Percentiles rank a stretch among this genome's conserved stretches.
phyloP scores from a whole-genome alignment of 345 rosid genomes.

The Raphanus sativus region DNA sequence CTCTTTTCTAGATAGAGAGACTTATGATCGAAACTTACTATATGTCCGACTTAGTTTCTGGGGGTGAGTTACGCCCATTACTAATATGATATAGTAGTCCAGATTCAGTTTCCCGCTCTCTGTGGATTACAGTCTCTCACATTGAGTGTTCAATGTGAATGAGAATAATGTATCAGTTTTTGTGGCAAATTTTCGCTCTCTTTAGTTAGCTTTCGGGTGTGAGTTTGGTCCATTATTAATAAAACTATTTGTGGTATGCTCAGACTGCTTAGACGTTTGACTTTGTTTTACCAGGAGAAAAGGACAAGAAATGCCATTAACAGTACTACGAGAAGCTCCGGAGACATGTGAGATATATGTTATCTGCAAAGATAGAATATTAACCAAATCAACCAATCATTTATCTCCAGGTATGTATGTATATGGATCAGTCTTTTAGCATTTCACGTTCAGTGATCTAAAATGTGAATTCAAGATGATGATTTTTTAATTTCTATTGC shows the following conservation, averaged over 20 bases:
- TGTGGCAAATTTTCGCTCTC: no score
- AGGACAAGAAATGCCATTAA: conserved; percentile 57
- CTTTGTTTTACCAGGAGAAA: conserved; percentile 46
- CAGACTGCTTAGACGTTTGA: neutral
- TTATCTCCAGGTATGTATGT: conserved; percentile 38
- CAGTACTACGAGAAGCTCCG: conserved; percentile 54
- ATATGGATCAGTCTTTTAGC: no score
- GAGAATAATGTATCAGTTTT: no score
- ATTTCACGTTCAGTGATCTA: neutral
- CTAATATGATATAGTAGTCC: no score
- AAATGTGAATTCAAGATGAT: neutral
- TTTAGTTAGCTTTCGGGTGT: neutral
- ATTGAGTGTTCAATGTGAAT: no score
- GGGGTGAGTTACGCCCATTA: neutral
- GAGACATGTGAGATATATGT: conserved; percentile 52
- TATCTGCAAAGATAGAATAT: conserved; percentile 46
- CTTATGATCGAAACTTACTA: neutral
- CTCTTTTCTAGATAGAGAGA: neutral
- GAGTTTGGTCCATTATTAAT: neutral
- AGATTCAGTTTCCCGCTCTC: no score
- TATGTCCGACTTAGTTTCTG: neutral
- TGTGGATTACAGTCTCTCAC: no score
- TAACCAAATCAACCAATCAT: conserved; percentile 50
- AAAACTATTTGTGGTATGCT: neutral
- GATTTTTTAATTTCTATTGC: neutral